Conservation (phyloP, 129 eudicot species). For the Sambucus nigra region DNA sequence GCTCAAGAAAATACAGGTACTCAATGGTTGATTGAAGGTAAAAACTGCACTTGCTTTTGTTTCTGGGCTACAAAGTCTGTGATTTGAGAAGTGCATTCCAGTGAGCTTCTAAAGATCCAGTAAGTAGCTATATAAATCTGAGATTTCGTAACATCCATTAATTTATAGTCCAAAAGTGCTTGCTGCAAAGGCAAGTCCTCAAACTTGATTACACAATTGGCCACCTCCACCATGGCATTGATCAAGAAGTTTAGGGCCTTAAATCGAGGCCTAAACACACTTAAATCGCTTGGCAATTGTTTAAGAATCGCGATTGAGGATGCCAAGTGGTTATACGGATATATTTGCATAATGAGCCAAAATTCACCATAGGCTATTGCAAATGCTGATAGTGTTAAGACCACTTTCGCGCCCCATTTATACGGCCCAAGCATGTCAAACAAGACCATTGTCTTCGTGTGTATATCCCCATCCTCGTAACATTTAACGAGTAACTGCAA, state of each 20-base stretch:
- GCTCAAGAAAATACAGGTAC: too few species aligned
- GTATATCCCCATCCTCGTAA: conserved; percentile 24
- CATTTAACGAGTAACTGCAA: conserved; percentile 42
- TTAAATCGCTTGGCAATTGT: conserved; percentile 15
- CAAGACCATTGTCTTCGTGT: conserved; percentile 32
- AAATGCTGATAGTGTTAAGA: conserved; percentile 33
- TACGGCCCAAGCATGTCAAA: conserved; percentile 41
- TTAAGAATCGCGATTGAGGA: conserved; percentile 20
- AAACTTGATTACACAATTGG: conserved; percentile 19
- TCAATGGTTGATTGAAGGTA: conserved; percentile 15
- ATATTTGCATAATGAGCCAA: conserved; percentile 31
- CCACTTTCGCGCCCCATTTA: conserved; percentile 44
- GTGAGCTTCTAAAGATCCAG: conserved; percentile 44
- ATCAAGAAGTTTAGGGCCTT: conserved; percentile 26
- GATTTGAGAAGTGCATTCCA: conserved; percentile 27
- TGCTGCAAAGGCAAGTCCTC: conserved; percentile 25
- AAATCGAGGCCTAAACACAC: conserved; percentile 13
- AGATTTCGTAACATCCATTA: conserved; percentile 16
- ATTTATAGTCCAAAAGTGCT: conserved; percentile 17
- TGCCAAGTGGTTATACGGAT: conserved; percentile 23
- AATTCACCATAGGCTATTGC: conserved; percentile 27
- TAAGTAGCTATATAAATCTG: conserved; percentile 33
- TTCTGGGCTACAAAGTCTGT: conserved; percentile 23
- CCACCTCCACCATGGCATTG: conserved; percentile 22
- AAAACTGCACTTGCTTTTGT: conserved; percentile 62